phyloP scores from a whole-genome alignment of 1,284 basidiomycete genomes.

The Trichosporon coremiiforme region DNA sequence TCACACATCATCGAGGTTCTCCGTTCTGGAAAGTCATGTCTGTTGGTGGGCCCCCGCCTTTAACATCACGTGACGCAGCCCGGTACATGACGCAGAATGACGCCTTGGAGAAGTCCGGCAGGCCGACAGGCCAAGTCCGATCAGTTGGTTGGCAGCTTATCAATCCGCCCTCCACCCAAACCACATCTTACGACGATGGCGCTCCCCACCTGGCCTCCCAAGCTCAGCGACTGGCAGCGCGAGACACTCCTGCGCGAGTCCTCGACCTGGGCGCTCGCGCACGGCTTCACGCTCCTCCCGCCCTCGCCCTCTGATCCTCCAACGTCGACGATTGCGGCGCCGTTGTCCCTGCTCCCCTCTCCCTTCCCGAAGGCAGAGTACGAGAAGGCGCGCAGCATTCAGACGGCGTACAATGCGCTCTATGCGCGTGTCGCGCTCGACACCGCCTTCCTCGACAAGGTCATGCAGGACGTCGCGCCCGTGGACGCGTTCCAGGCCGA shows the following conservation, averaged over 20 bases:
- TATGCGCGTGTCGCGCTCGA: constrained; percentile 85
- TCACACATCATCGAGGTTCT: not conserved
- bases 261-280: constrained; percentile 79
- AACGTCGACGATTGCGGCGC: constrained; percentile 80
- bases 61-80: not conserved
- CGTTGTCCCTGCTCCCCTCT: constrained; percentile 81
- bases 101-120: constrained; percentile 12
- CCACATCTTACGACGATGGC: constrained; percentile 18
- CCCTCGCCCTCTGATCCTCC: constrained; percentile 61
- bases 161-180: not conserved
- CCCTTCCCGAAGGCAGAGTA: constrained; percentile 80
- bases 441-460: constrained; percentile 72
- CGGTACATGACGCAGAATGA: constrained; percentile 12
- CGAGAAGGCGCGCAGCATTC: constrained; percentile 67
- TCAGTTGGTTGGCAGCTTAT: not conserved
- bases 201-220: constrained; percentile 70
- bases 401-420: constrained; percentile 77
- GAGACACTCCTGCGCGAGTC: constrained; percentile 67
- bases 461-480: constrained; percentile 81
- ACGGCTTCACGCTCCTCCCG: constrained; percentile 81
- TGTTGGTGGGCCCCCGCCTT: not conserved
- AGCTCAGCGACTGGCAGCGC: constrained; percentile 64
- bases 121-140: not conserved
- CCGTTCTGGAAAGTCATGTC: not conserved
- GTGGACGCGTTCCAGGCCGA: constrained; percentile 85